phyloP scores from a whole-genome alignment of 2,329 filamentous ascomycete species.

The Fusarium sterilihyphosum region DNA sequence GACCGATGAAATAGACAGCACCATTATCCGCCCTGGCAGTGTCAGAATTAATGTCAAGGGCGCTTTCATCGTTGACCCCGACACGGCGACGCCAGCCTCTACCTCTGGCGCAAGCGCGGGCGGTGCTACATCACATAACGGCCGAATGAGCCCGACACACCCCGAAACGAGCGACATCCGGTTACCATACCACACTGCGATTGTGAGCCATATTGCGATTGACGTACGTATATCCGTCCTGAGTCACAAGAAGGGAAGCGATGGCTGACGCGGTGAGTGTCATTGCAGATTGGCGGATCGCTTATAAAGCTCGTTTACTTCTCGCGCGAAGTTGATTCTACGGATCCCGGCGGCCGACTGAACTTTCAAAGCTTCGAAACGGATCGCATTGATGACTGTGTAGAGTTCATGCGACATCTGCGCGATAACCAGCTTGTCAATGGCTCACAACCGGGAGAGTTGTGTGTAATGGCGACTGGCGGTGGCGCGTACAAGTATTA shows the following conservation, averaged over 20 bases:
- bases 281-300: conserved; percentile 85
- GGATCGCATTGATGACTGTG: conserved; percentile 90
- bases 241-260: conserved; percentile 6
- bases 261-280: conserved; percentile 19
- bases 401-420: conserved; percentile 88
- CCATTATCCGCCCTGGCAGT: conserved; percentile 70
- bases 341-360: conserved; percentile 84
- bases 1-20: conserved; percentile 68
- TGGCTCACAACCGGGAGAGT: conserved; percentile 73
- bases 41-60: conserved; percentile 97
- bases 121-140: conserved; percentile 46
- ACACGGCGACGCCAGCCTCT: conserved; percentile 63
- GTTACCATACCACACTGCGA: conserved; percentile 92
- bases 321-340: conserved; percentile 83
- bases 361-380: conserved; percentile 98
- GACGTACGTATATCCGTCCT: conserved; percentile 72
- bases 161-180: conserved; percentile 90
- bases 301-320: conserved; percentile 98
- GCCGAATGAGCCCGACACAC: conserved; percentile 59
- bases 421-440: conserved; percentile 86
- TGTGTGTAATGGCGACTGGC: conserved; percentile 95
- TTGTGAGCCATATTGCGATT: conserved; percentile 96
- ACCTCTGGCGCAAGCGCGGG: conserved; percentile 43
- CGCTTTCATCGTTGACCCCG: conserved; percentile 94
- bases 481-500: conserved; percentile 98